These are phyloP conservation scores for Botrytis fabae DNA, from an alignment of 2,329 filamentous ascomycete genomes.

Conservation along the genomic window DNA sequence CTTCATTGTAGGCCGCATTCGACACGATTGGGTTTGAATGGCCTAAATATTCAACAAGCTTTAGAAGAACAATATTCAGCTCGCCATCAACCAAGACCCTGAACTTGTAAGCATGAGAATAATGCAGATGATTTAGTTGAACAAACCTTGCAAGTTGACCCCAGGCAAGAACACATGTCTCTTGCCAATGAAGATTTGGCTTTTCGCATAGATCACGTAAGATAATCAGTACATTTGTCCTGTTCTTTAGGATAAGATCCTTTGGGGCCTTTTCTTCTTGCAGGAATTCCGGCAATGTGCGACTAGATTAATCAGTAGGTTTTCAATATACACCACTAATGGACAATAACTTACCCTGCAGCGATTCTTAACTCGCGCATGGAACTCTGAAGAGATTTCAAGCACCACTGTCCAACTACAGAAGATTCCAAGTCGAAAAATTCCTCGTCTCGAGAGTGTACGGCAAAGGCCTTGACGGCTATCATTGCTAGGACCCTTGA, in stretches of 20 bases:
- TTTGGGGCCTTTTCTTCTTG: conserved; percentile 44
- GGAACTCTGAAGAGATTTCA: conserved; percentile 80
- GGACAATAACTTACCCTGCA: conserved; percentile 55
- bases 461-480: conserved; percentile 66
- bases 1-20: conserved; percentile 80
- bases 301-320: conserved; percentile 45
- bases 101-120: conserved; percentile 23
- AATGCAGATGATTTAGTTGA: background rate
- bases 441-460: conserved; percentile 60
- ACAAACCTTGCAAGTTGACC: conserved; percentile 73
- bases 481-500: conserved; percentile 71
- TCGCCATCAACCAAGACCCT: conserved; percentile 76
- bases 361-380: conserved; percentile 81
- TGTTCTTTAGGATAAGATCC: conserved; percentile 58
- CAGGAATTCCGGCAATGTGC: conserved; percentile 67
- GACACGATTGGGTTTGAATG: conserved; percentile 78
- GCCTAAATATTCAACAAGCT: conserved; percentile 83
- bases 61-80: conserved; percentile 80
- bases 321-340: background rate
- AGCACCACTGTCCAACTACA: conserved; percentile 73
- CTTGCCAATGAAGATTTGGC: conserved; percentile 66
- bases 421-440: conserved; percentile 69
- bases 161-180: conserved; percentile 84
- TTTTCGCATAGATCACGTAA: conserved; percentile 72
- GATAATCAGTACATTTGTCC: conserved; percentile 67